Evolutionary conservation across 192 early-diverging fungal species (phyloP).

Genomic region (Coemansia sp.): DNA sequence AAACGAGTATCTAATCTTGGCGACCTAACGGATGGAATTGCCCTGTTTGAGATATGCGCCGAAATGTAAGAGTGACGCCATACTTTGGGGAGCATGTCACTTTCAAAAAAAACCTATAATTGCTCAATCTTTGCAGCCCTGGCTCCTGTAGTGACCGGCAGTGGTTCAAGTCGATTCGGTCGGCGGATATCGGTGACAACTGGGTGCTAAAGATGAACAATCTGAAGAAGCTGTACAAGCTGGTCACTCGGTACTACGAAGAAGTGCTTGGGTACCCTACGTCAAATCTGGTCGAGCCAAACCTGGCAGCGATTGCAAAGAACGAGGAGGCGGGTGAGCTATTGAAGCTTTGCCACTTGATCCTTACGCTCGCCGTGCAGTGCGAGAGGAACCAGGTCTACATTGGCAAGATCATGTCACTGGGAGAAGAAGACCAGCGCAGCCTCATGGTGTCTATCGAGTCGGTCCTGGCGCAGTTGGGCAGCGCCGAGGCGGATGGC

Average conservation of each 20-base stretch:
- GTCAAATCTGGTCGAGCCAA: conserved; percentile 61
- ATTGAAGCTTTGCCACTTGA: conserved; percentile 75
- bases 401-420: conserved; percentile 79
- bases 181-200: conserved; percentile 78
- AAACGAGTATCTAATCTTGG: conserved; percentile 32
- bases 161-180: conserved; percentile 83
- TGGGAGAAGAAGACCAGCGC: conserved; percentile 72
- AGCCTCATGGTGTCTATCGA: conserved; percentile 91
- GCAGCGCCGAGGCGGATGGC: conserved; percentile 34
- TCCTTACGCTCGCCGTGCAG: conserved; percentile 85
- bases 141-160: conserved; percentile 67
- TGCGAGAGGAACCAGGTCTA: conserved; percentile 80
- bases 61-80: conserved; percentile 68
- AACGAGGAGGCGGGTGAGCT: conserved; percentile 71
- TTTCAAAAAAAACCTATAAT: background rate
- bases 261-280: conserved; percentile 76
- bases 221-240: conserved; percentile 85
- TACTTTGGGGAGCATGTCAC: background rate
- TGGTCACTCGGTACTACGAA: conserved; percentile 82
- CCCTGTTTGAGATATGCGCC: conserved; percentile 76
- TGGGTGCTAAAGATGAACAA: conserved; percentile 95
- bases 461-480: conserved; percentile 47
- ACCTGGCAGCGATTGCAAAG: conserved; percentile 83
- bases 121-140: background rate
- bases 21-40: conserved; percentile 78